Conservation (phyloP, 2,329 filamentous ascomycete genomes). For the Stagonosporopsis rhizophila region DNA sequence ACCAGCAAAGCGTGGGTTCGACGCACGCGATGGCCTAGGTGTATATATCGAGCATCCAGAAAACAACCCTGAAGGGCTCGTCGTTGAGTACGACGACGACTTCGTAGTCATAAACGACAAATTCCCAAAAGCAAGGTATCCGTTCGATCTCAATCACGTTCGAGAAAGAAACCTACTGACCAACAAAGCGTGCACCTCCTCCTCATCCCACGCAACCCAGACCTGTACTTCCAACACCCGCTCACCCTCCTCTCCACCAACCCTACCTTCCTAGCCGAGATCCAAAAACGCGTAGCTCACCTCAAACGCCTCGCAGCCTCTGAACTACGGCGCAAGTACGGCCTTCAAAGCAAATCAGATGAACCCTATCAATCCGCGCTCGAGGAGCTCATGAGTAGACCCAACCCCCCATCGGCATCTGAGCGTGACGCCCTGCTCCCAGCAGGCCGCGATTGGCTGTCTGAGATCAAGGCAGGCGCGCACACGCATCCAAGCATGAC, state of each 20-base stretch:
- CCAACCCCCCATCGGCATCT: conserved; percentile 46
- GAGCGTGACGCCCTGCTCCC: conserved; percentile 59
- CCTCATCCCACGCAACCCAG: conserved; percentile 76
- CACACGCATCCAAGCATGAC: conserved; percentile 92
- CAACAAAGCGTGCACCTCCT: conserved; percentile 77
- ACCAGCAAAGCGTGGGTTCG: conserved; percentile 24
- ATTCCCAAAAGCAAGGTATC: conserved; percentile 73
- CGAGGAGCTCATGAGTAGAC: conserved; percentile 56
- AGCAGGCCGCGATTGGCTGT: conserved; percentile 76
- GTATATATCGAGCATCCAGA: conserved; percentile 71
- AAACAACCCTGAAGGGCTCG: conserved; percentile 63
- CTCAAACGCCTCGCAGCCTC: conserved; percentile 71
- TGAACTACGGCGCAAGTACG: conserved; percentile 76
- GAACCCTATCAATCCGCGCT: conserved; percentile 65
- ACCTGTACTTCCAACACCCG: conserved; percentile 71
- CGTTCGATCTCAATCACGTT: background rate
- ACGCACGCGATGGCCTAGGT: conserved; percentile 67
- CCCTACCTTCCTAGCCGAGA: conserved; percentile 68
- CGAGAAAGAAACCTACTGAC: background rate
- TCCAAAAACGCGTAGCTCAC: conserved; percentile 66
- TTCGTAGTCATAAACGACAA: conserved; percentile 82
- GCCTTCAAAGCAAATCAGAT: conserved; percentile 69
- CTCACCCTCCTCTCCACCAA: conserved; percentile 76
- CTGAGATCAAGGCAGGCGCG: conserved; percentile 77
- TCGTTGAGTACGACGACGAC: conserved; percentile 71